These are phyloP conservation scores for Penicillium janthinellum DNA, from an alignment of 2,329 filamentous ascomycete species.

Conservation along the genomic window DNA sequence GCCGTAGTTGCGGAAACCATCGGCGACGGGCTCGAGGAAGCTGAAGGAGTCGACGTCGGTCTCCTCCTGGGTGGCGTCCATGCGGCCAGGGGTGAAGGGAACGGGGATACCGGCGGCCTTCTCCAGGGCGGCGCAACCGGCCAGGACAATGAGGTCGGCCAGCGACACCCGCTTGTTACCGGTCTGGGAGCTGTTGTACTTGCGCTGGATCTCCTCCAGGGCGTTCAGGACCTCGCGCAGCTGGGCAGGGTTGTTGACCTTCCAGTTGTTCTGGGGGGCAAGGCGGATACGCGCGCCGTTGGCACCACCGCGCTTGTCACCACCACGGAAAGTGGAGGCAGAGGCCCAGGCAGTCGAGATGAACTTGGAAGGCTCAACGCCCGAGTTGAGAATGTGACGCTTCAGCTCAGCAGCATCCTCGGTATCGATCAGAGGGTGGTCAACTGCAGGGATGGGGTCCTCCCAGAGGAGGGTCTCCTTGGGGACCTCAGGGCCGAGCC, in stretches of 20 bases:
- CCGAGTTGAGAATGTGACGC: conserved; percentile 66
- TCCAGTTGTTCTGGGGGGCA: conserved; percentile 70
- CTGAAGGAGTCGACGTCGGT: conserved; percentile 67
- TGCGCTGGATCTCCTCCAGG: conserved; percentile 66
- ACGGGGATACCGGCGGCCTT: conserved; percentile 67
- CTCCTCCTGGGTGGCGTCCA: conserved; percentile 70
- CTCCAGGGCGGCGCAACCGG: conserved; percentile 70
- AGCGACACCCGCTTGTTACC: conserved; percentile 72
- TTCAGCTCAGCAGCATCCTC: conserved; percentile 67
- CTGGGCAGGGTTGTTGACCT: conserved; percentile 71
- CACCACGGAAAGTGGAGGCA: conserved; percentile 70
- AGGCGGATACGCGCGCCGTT: conserved; percentile 79
- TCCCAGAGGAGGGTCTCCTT: conserved; percentile 72
- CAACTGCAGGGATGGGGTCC: conserved; percentile 65
- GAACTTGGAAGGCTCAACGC: conserved; percentile 62
- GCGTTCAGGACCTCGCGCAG: conserved; percentile 62
- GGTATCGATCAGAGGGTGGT: conserved; percentile 63
- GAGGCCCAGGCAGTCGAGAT: conserved; percentile 69
- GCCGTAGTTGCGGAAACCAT: conserved; percentile 81
- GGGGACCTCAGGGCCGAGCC: conserved; percentile 74
- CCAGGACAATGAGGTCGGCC: conserved; percentile 78
- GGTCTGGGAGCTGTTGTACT: conserved; percentile 59
- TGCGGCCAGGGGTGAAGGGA: conserved; percentile 72
- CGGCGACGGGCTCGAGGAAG: conserved; percentile 68
- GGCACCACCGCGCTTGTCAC: conserved; percentile 80